These are phyloP conservation scores for Cladophialophora bantiana DNA, from an alignment of 2,329 filamentous ascomycete genomes.

Conservation along the genomic window DNA sequence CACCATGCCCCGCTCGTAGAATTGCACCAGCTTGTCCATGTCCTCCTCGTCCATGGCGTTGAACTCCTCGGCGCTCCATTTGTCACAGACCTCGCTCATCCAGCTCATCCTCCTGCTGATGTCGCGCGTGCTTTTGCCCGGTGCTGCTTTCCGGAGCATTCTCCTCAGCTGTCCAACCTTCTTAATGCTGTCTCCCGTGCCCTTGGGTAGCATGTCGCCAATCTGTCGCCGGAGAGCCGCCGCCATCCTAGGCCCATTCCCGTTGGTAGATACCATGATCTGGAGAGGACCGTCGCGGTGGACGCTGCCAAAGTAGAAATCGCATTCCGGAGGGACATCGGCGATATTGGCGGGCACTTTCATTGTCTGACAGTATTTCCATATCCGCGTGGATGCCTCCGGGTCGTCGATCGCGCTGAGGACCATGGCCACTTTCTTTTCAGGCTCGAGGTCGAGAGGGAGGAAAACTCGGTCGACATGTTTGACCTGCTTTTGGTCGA, in stretches of 20 bases:
- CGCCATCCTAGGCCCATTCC: slow-evolving; percentile 89
- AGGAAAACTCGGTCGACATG: slow-evolving; percentile 86
- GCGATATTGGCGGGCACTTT: slow-evolving; percentile 93
- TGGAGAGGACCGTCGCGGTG: slow-evolving; percentile 94
- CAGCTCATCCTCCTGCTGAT: slow-evolving; percentile 55
- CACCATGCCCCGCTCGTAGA: slow-evolving; percentile 62
- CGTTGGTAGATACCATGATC: slow-evolving; percentile 98
- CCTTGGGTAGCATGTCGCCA: slow-evolving; percentile 74
- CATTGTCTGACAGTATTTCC: slow-evolving; percentile 87
- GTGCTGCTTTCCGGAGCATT: slow-evolving; percentile 79
- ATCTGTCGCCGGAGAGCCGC: slow-evolving; percentile 86
- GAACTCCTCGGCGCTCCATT: slow-evolving; percentile 83
- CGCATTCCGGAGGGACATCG: slow-evolving; percentile 94
- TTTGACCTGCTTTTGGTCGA: slow-evolving; percentile 75
- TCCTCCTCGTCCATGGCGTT: slow-evolving; percentile 81
- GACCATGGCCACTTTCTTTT: slow-evolving; percentile 74
- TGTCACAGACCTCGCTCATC: slow-evolving; percentile 92
- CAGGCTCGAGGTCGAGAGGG: slow-evolving; percentile 80
- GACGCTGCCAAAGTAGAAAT: slow-evolving; percentile 97
- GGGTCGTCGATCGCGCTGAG: slow-evolving; percentile 93
- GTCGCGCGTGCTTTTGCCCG: slow-evolving; percentile 50
- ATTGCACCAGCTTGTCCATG: slow-evolving; percentile 82
- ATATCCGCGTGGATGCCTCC: slow-evolving; percentile 85
- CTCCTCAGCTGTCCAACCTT: slow-evolving; percentile 80
- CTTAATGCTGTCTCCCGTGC: slow-evolving; percentile 84